Base-by-base conservation (phyloP, 2,329 filamentous ascomycete species). In the Pestalotiopsis sp. region DNA sequence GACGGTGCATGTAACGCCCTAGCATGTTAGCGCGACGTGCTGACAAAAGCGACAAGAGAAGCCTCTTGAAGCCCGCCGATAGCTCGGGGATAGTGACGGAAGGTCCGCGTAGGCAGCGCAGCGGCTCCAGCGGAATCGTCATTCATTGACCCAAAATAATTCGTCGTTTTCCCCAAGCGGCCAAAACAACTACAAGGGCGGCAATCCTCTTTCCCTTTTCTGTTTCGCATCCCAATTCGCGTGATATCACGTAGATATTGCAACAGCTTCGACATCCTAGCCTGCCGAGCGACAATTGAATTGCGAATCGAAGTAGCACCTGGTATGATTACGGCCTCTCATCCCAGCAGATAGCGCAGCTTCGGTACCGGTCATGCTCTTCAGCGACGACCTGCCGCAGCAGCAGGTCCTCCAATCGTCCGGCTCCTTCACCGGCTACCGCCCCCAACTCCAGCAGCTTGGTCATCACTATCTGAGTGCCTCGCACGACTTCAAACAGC, bases 401-500 rank as follows among this genome's bases (percentile, higher is more conserved):
- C 86, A 88, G 78, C 80, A 84, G 80, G 80, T 83, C 75, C 77
- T 89, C 69, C 80, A 83, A 75, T 83, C 83, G 75, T 87, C 88
- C 68, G 89, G 89, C 74, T 91, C 89, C 69, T 87, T 91, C 76
- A 85, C 87, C 17, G 89, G 90, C 72, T 85, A 85, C 73, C 84
- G 86, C 69, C 82, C 85, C 45, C 75, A 72, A 25, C 72, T 83
- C 60, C 80, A 82, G 68, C 78, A 84, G 71, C 82, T 90, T 66
- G 87, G 88, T 52, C 83, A 83, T 68, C 82, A 85, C 70, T 93
- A 93, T 80, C 86, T 93, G 70, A 85, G 80, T 70, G 81, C 85
- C n/a, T 80, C 82, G 38, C 74, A 79, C 67, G 70, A 79, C 38
- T 83, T 84, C 76, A 82, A 83, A 72, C 92, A 97, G 79, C 90